A percentile compares a stretch with the other conserved stretches of the same genome.
phyloP scores from a whole-genome alignment of 768 basidiomycete genomes.

The Suillus brevipes region DNA sequence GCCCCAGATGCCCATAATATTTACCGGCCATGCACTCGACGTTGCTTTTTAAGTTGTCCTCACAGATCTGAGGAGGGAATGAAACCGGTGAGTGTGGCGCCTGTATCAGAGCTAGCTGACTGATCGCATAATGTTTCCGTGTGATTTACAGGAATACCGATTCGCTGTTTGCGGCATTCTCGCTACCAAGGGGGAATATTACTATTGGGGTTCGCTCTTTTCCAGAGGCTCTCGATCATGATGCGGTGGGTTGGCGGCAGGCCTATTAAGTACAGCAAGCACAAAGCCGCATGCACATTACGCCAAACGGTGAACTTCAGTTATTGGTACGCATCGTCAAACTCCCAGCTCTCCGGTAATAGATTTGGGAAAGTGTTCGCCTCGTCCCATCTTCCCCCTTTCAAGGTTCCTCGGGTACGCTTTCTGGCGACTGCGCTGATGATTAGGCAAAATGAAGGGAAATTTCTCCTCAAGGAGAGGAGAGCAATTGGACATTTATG shows the following conservation, averaged over 20 bases:
- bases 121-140: background rate
- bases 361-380: background rate
- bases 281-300: slow-evolving; percentile 1
- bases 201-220: background rate
- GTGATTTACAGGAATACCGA: background rate
- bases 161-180: background rate
- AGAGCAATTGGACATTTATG: background rate
- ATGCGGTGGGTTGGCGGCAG: background rate
- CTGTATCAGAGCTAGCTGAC: background rate
- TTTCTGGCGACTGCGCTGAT: background rate
- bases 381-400: background rate
- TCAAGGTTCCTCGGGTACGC: slow-evolving; percentile 1
- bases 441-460: background rate
- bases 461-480: background rate
- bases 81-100: background rate
- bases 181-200: background rate
- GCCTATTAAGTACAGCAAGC: slow-evolving; percentile 1
- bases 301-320: background rate
- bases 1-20: background rate
- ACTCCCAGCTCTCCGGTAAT: background rate
- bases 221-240: background rate
- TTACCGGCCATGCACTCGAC: background rate
- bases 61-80: background rate
- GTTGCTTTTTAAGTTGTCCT: background rate
- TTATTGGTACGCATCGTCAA: background rate